These are phyloP conservation scores for Recurvomyces mirabilis DNA, from an alignment of 495 filamentous ascomycete genomes.

Conservation along the genomic window DNA sequence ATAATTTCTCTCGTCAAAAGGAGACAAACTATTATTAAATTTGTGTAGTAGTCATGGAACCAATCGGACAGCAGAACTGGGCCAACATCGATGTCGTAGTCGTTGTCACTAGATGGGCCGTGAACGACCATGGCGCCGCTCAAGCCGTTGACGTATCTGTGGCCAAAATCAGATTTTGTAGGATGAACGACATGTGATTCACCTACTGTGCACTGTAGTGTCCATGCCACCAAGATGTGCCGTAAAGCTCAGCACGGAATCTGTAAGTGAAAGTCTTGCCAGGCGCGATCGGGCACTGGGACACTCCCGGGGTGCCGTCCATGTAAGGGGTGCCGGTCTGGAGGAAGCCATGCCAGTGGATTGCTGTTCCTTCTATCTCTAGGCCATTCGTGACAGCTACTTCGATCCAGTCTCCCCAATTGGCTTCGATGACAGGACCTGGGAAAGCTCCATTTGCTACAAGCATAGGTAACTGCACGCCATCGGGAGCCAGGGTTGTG, in stretches of 20 bases:
- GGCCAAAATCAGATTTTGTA: slow-evolving; percentile 37
- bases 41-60: slow-evolving; percentile 23
- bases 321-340: slow-evolving; percentile 19
- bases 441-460: slow-evolving; percentile 22
- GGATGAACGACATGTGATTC: slow-evolving; percentile 43
- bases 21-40: slow-evolving; percentile 14
- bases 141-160: slow-evolving; percentile 50
- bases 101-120: slow-evolving; percentile 24
- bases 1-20: too few species aligned
- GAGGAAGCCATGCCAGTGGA: slow-evolving; percentile 22
- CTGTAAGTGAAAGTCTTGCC: slow-evolving; percentile 27
- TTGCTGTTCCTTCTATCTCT: slow-evolving; percentile 29
- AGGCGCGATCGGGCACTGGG: slow-evolving; percentile 27
- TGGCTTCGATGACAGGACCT: slow-evolving; percentile 36
- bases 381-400: slow-evolving; percentile 36
- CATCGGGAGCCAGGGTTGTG: slow-evolving; percentile 22
- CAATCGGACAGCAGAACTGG: slow-evolving; percentile 27
- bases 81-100: slow-evolving; percentile 29
- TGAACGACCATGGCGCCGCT: slow-evolving; percentile 30
- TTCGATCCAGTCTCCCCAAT: slow-evolving; percentile 50
- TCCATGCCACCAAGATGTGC: slow-evolving; percentile 30
- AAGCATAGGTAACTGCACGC: slow-evolving; percentile 16
- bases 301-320: slow-evolving; percentile 20
- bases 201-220: slow-evolving; percentile 32
- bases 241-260: slow-evolving; percentile 26